Base-by-base conservation (phyloP, 1,139 yeast species). In the Geotrichum candidum region DNA sequence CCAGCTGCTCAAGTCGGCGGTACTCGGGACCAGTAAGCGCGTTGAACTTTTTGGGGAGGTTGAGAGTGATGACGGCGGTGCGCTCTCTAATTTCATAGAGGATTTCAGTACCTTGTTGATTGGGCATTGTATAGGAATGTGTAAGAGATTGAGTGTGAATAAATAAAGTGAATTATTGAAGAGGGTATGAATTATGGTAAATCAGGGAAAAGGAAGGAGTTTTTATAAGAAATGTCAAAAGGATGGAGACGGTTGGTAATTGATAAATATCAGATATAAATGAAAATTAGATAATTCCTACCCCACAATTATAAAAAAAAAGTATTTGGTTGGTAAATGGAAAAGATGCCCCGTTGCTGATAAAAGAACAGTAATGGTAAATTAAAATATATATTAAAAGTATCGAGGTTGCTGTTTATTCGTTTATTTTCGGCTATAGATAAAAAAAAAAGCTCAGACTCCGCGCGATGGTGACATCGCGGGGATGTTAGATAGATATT, bases 21-120 rank as follows among this genome's bases (percentile, higher is more conserved):
- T 88, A 90, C 68, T 89, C 91, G 10, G 78, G 81, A 51, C 84
- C 84, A 59, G 84, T 82, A 70, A 90, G 76, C 0, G 96, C 90
- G 73, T 90, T 90, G 68, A 84, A 78, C 56, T 80, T 79, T 57
- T 77, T 69, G 38, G 96, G 90, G 58, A 83, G 77, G 69, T 86
- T 85, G 55, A 90, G 76, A 22, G 88, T 85, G 73, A 90, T 89
- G 66, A 88, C 79, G 63, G 87, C 81, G n/a, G 81, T 78, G 61
- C 75, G 78, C 66, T 77, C 88, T 64, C 76, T 78, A 54, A 84
- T 85, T 69, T 82, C 84, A 54, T 62, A 62, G 54, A 61, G 60
- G 27, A 62, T 62, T 41, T 60, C 59, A n/a, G 55, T 51, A 31
- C 59, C 62, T 13, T 48, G n/a, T 25, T 18, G 22, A 35, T 15